Evolutionary conservation across 1,139 yeast genomes (phyloP).

Genomic region (Lodderomyces orthopsilosis): DNA sequence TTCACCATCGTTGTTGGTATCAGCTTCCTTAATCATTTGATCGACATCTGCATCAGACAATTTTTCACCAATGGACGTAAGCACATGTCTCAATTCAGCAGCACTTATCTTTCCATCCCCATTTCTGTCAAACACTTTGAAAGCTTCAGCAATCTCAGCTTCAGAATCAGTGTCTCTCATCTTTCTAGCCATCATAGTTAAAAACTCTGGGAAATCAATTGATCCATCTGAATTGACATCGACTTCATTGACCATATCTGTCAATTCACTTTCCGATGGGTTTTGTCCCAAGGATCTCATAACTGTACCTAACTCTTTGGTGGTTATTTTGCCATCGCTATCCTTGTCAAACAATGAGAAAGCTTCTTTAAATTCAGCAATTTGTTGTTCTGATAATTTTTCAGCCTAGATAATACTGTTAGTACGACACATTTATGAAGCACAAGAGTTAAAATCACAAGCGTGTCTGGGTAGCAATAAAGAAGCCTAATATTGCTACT

Average conservation of each 20-base stretch:
- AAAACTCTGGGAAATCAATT: conserved; percentile 85
- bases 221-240: conserved; percentile 94
- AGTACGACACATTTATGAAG: neutral
- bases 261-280: conserved; percentile 93
- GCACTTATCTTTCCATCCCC: conserved; percentile 97
- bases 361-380: conserved; percentile 96
- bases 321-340: conserved; percentile 92
- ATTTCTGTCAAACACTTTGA: conserved; percentile 89
- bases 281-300: conserved; percentile 98
- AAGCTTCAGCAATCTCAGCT: conserved; percentile 96
- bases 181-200: conserved; percentile 90
- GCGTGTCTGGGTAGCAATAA: neutral
- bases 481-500: no score
- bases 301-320: conserved; percentile 94
- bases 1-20: conserved; percentile 92
- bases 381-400: conserved; percentile 91
- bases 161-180: conserved; percentile 95
- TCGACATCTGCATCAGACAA: conserved; percentile 94
- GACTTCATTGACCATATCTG: conserved; percentile 95
- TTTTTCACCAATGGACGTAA: conserved; percentile 95
- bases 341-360: conserved; percentile 95
- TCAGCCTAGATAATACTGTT: conserved; percentile 50
- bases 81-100: conserved; percentile 93
- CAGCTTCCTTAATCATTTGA: conserved; percentile 95
- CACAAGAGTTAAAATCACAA: neutral